phyloP scores from a whole-genome alignment of 2,329 filamentous ascomycete species.

The Aspergillus pseudonomiae region DNA sequence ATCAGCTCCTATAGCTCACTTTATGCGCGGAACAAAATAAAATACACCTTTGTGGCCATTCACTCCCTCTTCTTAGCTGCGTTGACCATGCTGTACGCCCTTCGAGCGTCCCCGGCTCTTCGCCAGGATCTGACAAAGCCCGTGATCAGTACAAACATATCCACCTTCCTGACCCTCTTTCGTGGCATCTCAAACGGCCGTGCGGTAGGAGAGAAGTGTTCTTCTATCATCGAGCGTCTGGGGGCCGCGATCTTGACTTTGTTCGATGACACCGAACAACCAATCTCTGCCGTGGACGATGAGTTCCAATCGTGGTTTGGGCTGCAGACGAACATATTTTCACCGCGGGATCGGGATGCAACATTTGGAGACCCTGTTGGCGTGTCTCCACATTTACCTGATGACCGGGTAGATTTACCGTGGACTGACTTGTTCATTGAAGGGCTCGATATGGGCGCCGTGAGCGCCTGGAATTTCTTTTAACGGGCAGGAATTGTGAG shows the following conservation, averaged over 20 bases:
- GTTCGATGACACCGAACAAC: constrained; percentile 16
- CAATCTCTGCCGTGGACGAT: constrained; percentile 20
- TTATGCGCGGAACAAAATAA: constrained; percentile 31
- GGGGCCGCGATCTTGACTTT: constrained; percentile 22
- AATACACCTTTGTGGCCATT: constrained; percentile 31
- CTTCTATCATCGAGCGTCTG: constrained; percentile 20
- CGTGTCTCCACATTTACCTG: constrained; percentile 11
- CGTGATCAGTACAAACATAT: constrained; percentile 16
- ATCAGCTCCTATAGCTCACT: constrained; percentile 22
- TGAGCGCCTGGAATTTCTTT: constrained; percentile 15
- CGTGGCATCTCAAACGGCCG: constrained; percentile 19
- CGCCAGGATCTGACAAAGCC: constrained; percentile 15
- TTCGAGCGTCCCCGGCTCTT: constrained; percentile 24
- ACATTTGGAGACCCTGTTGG: neutral
- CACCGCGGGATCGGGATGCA: neutral
- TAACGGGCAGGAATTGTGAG: neutral
- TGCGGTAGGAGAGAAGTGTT: constrained; percentile 21
- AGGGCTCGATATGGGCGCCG: constrained; percentile 15
- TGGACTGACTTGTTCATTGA: constrained; percentile 18
- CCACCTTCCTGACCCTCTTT: constrained; percentile 16
- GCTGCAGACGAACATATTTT: constrained; percentile 19
- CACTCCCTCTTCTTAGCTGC: constrained; percentile 33
- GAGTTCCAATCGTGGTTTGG: constrained; percentile 31
- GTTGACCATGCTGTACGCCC: constrained; percentile 31
- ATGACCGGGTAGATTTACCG: constrained; percentile 14